Evolutionary conservation across 2,329 filamentous ascomycete species (phyloP).

Genomic region (Coniella lustricola): DNA sequence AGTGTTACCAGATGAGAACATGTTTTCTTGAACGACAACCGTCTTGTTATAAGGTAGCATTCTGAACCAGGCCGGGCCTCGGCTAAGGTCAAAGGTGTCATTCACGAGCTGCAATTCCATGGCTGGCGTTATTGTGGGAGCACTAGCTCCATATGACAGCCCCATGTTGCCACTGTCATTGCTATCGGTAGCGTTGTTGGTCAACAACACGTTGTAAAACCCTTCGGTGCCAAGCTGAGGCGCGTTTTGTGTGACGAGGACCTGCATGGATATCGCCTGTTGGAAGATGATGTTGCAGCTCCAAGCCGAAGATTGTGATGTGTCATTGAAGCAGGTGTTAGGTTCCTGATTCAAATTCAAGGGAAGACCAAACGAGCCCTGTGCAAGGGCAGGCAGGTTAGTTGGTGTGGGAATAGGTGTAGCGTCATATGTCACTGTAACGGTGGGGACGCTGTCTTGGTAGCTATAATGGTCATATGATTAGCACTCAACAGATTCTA

Average conservation of each 20-base stretch:
- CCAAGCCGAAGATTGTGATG: conserved; percentile 53
- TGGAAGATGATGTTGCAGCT: conserved; percentile 48
- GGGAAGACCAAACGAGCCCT: conserved; percentile 51
- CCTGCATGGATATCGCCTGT: conserved; percentile 29
- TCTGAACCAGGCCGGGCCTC: conserved; percentile 48
- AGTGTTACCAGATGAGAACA: conserved; percentile 25
- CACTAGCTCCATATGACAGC: conserved; percentile 48
- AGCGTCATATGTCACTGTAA: conserved; percentile 40
- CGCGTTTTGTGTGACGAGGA: conserved; percentile 31
- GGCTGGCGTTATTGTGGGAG: conserved; percentile 36
- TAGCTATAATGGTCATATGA: conserved; percentile 10
- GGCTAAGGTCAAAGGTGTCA: conserved; percentile 39
- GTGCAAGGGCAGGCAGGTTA: conserved; percentile 44
- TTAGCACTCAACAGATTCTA: conserved; percentile 13
- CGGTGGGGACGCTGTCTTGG: conserved; percentile 19
- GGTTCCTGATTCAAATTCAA: conserved; percentile 42
- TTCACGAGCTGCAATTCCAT: conserved; percentile 40
- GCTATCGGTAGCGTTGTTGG: conserved; percentile 31
- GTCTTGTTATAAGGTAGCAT: conserved; percentile 49
- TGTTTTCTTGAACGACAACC: conserved; percentile 41
- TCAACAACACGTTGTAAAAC: conserved; percentile 36
- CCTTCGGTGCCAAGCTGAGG: conserved; percentile 20
- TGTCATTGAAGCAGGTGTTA: conserved; percentile 50
- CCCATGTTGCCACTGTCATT: conserved; percentile 22
- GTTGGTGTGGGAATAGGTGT: conserved; percentile 44